Evolutionary conservation across 208 protist genomes (phyloP).

Genomic region (Leishmania gerbilli): DNA sequence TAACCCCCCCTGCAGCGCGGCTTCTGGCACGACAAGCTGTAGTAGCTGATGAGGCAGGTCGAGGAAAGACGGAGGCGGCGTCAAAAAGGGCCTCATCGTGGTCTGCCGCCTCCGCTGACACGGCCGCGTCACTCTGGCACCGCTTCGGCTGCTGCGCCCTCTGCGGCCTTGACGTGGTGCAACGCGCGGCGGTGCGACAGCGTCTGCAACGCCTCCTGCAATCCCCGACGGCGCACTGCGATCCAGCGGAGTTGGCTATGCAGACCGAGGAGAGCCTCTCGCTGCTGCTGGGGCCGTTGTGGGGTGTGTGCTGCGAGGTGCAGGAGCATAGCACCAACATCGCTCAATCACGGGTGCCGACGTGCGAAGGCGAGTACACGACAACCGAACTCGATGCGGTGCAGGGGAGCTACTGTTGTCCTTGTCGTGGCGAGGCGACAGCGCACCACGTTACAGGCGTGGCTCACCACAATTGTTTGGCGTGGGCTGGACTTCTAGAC

Average conservation of each 20-base stretch:
- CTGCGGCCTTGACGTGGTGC: constrained; percentile 63
- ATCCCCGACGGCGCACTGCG: constrained; percentile 43
- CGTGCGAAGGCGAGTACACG: constrained; percentile 7
- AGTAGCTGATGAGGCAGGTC: neutral
- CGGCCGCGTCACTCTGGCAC: neutral
- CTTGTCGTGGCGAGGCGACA: neutral
- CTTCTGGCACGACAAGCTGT: neutral
- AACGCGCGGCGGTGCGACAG: constrained; percentile 42
- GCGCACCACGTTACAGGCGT: neutral
- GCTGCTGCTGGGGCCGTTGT: constrained; percentile 63
- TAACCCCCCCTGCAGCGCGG: constrained; percentile 12
- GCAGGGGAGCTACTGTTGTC: neutral
- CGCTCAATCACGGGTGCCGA: neutral
- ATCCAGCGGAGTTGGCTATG: constrained; percentile 35
- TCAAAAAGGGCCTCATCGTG: neutral
- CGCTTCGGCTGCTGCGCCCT: constrained; percentile 51
- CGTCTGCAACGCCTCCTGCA: constrained; percentile 54
- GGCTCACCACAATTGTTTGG: constrained; percentile 81
- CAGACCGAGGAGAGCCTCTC: constrained; percentile 57
- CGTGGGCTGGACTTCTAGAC: constrained; percentile 62
- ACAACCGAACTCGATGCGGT: neutral
- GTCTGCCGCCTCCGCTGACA: neutral
- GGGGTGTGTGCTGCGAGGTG: constrained; percentile 37
- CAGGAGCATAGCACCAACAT: neutral
- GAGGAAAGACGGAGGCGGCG: neutral